These are phyloP conservation scores for Akanthomyces dipterigenus DNA, from an alignment of 2,329 filamentous ascomycete genomes.

Conservation along the genomic window DNA sequence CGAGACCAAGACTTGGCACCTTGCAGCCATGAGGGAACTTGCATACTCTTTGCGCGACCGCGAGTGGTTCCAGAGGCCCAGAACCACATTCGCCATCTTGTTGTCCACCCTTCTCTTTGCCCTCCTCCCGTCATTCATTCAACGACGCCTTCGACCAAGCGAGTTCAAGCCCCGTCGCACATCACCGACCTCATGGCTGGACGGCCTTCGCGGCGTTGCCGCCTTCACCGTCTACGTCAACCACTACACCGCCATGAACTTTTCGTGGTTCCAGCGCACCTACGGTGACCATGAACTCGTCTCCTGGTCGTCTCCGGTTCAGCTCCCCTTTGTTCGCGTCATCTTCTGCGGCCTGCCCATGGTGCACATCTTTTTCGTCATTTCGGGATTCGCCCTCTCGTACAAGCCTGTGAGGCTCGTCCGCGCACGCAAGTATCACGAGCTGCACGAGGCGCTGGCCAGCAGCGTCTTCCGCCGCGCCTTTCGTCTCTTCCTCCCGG, in stretches of 20 bases:
- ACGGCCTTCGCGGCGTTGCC: slow-evolving; percentile 41
- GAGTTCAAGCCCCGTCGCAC: slow-evolving; percentile 21
- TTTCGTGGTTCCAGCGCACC: slow-evolving; percentile 14
- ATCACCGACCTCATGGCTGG: slow-evolving; percentile 40
- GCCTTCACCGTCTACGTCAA: slow-evolving; percentile 42
- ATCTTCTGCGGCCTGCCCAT: slow-evolving; percentile 41
- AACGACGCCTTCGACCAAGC: slow-evolving; percentile 22
- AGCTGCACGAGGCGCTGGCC: slow-evolving; percentile 32
- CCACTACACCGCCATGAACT: slow-evolving; percentile 32
- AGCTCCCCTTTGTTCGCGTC: slow-evolving; percentile 39
- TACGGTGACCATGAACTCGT: slow-evolving; percentile 32
- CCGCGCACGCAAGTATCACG: slow-evolving; percentile 37
- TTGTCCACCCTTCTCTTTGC: slow-evolving; percentile 14
- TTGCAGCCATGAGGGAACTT: neutral
- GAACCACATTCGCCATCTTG: neutral
- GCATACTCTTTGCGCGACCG: neutral
- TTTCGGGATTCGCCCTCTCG: slow-evolving; percentile 47
- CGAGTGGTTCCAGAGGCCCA: neutral
- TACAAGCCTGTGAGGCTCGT: slow-evolving; percentile 36
- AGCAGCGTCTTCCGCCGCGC: slow-evolving; percentile 36
- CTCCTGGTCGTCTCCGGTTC: slow-evolving; percentile 29
- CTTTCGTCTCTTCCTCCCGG: slow-evolving; percentile 37
- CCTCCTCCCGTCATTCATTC: slow-evolving; percentile 26
- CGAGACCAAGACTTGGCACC: neutral
- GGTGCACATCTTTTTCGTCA: slow-evolving; percentile 47